phyloP scores from a whole-genome alignment of 768 basidiomycete species.

The Russula griseocarnosa region DNA sequence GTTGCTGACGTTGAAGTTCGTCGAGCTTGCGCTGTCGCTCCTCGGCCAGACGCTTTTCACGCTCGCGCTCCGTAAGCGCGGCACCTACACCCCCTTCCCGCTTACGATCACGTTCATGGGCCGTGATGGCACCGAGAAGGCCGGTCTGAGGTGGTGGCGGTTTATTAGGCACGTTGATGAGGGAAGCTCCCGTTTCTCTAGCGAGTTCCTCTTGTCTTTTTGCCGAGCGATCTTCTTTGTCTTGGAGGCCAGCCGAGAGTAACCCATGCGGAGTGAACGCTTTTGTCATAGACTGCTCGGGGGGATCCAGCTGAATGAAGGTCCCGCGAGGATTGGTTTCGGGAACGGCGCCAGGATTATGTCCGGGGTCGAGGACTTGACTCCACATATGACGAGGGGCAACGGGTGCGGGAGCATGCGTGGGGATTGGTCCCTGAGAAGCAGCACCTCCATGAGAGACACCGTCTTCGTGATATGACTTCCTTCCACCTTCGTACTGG shows the following conservation, averaged over 20 bases:
- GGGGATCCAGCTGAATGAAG: conserved; percentile 71
- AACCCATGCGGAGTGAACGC: conserved; percentile 94
- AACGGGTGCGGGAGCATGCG: conserved; percentile 33
- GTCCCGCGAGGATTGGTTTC: conserved; percentile 43
- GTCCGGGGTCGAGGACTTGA: conserved; percentile 74
- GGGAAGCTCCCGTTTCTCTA: conserved; percentile 82
- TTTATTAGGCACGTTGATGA: conserved; percentile 94
- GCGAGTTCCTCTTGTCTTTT: conserved; percentile 93
- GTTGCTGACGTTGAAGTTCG: conserved; percentile 81
- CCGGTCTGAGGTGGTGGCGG: conserved; percentile 94
- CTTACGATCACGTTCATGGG: conserved; percentile 90
- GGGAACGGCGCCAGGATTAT: conserved; percentile 43
- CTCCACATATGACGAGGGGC: conserved; percentile 81
- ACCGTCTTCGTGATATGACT: conserved; percentile 55
- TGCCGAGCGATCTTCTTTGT: conserved; percentile 93
- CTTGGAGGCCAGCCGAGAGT: conserved; percentile 90
- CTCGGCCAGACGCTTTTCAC: conserved; percentile 88
- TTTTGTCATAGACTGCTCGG: conserved; percentile 76
- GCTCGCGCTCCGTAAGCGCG: conserved; percentile 89
- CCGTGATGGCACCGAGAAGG: conserved; percentile 91
- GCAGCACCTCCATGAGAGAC: conserved; percentile 15
- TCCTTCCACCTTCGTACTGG: conserved; percentile 48
- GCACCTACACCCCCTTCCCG: conserved; percentile 95
- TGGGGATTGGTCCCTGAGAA: conserved; percentile 18
- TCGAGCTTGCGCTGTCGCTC: conserved; percentile 91